Evolutionary conservation across 1,284 basidiomycete species (phyloP).

Genomic region (Fomitopsis schrenkii): DNA sequence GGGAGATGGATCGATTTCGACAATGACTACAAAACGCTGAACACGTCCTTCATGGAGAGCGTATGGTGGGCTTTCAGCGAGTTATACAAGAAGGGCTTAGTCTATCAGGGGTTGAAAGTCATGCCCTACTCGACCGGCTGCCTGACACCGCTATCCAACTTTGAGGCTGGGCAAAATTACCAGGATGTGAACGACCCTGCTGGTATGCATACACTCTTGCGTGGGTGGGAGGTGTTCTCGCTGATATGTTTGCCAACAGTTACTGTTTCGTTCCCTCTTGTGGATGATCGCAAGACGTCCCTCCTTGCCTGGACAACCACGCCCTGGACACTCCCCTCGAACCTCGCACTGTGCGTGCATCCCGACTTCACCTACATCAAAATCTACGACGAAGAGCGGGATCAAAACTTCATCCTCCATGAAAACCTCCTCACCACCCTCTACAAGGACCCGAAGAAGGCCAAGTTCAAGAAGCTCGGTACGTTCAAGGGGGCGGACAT

Average conservation of each 20-base stretch:
- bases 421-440: constrained; percentile 86
- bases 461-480: constrained; percentile 90
- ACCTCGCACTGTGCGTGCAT: constrained; percentile 93
- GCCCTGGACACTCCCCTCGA: constrained; percentile 97
- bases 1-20: constrained; percentile 99
- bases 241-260: constrained; percentile 40
- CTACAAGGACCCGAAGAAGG: constrained; percentile 98
- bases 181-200: constrained; percentile 95
- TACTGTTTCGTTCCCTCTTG: constrained; percentile 89
- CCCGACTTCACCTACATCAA: constrained; percentile 97
- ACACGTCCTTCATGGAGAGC: constrained; percentile 93
- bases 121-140: constrained; percentile 99
- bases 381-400: constrained; percentile 88
- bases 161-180: constrained; percentile 94
- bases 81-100: constrained; percentile 89
- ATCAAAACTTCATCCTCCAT: constrained; percentile 91
- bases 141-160: constrained; percentile 96
- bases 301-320: constrained; percentile 99
- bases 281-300: constrained; percentile 89
- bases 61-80: constrained; percentile 99
- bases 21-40: constrained; percentile 98
- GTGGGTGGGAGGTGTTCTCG: background rate
- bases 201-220: constrained; percentile 39
- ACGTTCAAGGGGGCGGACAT: constrained; percentile 89
- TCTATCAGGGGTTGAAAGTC: constrained; percentile 91